Evolutionary conservation across 208 protist species (phyloP).

Genomic region (Strigomonas culicis): DNA sequence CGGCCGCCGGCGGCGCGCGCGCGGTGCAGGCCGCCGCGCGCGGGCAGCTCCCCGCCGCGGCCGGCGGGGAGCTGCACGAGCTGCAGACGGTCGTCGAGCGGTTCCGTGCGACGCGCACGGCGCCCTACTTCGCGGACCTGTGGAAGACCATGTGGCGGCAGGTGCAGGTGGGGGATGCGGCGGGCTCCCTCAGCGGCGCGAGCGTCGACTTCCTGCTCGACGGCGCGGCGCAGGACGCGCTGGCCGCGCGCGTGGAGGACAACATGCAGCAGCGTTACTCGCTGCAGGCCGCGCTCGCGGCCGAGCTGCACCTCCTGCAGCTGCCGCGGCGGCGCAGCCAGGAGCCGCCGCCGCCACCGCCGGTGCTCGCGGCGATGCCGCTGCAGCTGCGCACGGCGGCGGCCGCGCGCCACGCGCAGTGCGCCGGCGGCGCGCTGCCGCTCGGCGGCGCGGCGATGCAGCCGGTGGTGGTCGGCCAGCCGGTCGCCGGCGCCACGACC

Average conservation of each 20-base stretch:
- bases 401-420: neutral
- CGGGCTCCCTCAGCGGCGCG: neutral
- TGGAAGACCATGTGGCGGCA: slow-evolving; percentile 22
- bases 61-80: neutral
- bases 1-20: no score
- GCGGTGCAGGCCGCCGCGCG: no score
- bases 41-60: no score
- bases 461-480: slow-evolving; percentile 46
- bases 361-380: neutral
- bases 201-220: slow-evolving; percentile 22
- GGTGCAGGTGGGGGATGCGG: slow-evolving; percentile 16
- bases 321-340: slow-evolving; percentile 3
- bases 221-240: slow-evolving; percentile 25
- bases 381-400: neutral
- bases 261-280: slow-evolving; percentile 66
- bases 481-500: slow-evolving; percentile 46
- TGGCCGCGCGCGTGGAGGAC: slow-evolving; percentile 35
- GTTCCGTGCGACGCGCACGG: slow-evolving; percentile 30
- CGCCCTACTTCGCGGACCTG: slow-evolving; percentile 24
- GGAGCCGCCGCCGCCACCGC: neutral
- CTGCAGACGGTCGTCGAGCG: slow-evolving; percentile 10
- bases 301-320: slow-evolving; percentile 50
- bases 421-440: slow-evolving; percentile 7
- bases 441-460: slow-evolving; percentile 27
- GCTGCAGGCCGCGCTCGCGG: slow-evolving; percentile 51